Conservation (phyloP, 140 eudicot species). For the Erigeron philadelphicus region DNA sequence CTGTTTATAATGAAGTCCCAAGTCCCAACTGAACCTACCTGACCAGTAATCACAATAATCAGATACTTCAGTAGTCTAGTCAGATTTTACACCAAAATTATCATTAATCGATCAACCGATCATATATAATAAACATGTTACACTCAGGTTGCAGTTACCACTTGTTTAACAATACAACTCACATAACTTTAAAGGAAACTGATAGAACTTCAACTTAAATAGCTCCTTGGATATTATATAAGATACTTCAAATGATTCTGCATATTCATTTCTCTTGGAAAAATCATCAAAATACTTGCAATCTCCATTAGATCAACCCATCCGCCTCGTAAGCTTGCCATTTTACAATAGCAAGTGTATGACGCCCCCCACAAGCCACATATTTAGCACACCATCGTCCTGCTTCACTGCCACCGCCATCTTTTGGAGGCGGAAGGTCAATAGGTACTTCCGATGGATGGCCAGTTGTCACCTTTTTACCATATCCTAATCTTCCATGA, state of each 20-base stretch:
- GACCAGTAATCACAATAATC: no score
- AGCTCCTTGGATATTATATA: slow-evolving; percentile 23
- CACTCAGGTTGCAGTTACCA: slow-evolving; percentile 12
- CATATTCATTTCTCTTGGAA: neutral
- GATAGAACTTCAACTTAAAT: neutral
- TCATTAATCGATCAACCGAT: neutral
- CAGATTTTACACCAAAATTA: neutral
- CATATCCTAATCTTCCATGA: slow-evolving; percentile 96
- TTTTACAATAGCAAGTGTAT: slow-evolving; percentile 69
- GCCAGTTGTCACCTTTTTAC: slow-evolving; percentile 80
- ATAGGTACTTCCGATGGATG: slow-evolving; percentile 93
- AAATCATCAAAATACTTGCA: neutral
- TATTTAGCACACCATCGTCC: slow-evolving; percentile 85
- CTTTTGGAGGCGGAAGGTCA: slow-evolving; percentile 48
- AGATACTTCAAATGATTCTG: neutral
- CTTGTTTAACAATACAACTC: slow-evolving; percentile 12
- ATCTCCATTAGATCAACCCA: slow-evolving; percentile 25
- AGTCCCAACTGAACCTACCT: no score
- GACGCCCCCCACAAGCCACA: slow-evolving; percentile 98
- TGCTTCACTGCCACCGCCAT: slow-evolving; percentile 25
- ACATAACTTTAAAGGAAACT: slow-evolving; percentile 13
- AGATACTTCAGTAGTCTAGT: no score
- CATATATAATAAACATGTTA: slow-evolving; percentile 2
- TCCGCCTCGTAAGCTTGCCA: slow-evolving; percentile 46
- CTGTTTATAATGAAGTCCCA: no score